Base-by-base conservation (phyloP, 106 monocot species). In the Chionographis japonica region DNA sequence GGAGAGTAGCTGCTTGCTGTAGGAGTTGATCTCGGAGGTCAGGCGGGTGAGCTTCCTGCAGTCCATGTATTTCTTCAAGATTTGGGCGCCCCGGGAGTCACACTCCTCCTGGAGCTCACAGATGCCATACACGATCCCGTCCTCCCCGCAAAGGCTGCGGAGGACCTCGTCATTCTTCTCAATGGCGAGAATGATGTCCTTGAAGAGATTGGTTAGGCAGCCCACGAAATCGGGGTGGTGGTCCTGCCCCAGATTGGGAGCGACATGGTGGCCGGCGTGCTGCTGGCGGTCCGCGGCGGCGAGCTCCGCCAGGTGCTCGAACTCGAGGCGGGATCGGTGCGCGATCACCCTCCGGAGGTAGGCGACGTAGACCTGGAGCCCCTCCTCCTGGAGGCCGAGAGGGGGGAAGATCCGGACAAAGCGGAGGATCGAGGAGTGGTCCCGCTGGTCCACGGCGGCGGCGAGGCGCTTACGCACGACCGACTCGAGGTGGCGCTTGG, bases 41-140 rank as follows among this genome's bases (percentile, higher is more conserved):
- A 98, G 66, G 9, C 73, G 78, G 6, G 80, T 16, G 10, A 98
- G 73, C 59, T 77, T 80, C 51, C 98, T 56, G 61, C 72, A 75
- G 40, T 98, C 98, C 67, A 86, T 83, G 53, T 93, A 98, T 68
- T 73, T 93, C 68, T 85, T 90, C 68, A 98, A 60, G 40, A 93
- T 81, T 69, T 85, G 83, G 2, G 87, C 85, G 19, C 98, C 98
- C 15, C 93, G 73, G 46, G 89, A 85, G 41, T 98, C 93, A 56
- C 98, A 98, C 63, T 93, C 98, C 64, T 98, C 98, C 64, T 98
- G 98, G 65, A 98, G 77, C 70, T 87, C 93, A 54, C 78, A 90
- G 39, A 98, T 88, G 12, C 87, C 87, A 50, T 85, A 93, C 4
- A 88, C 98, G 37, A 98, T 83, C 35, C 90, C 98, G 54, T 93